A percentile compares a stretch with the other conserved stretches of the same genome.
Conservation (phyloP, 176 grass and related monocot genomes). For the Triticum urartu region DNA sequence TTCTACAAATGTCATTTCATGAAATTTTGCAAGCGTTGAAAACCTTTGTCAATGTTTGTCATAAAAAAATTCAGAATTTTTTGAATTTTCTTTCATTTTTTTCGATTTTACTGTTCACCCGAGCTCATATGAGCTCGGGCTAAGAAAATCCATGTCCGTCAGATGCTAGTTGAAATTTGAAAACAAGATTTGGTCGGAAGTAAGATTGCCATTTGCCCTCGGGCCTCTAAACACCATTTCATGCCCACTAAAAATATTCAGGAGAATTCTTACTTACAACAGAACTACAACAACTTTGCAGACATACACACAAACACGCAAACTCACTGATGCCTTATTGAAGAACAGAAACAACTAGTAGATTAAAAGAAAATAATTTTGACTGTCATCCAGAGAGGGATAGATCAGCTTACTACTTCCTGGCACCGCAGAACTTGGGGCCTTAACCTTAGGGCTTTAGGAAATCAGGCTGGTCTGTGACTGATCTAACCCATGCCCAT, state of each 20-base stretch:
- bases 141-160: too few species aligned
- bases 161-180: not conserved
- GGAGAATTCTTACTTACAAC: not conserved
- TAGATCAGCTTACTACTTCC: not conserved
- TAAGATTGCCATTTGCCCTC: not conserved
- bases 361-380: not conserved
- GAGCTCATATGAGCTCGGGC: too few species aligned
- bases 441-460: constrained; percentile 1
- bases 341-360: not conserved
- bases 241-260: constrained; percentile 9
- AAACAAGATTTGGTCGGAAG: not conserved
- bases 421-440: not conserved
- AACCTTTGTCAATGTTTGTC: too few species aligned
- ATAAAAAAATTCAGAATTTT: too few species aligned
- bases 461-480: constrained; percentile 80
- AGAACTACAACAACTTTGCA: not conserved
- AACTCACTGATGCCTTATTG: not conserved
- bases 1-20: too few species aligned
- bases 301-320: not conserved
- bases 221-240: not conserved
- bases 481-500: constrained; percentile 83
- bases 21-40: too few species aligned
- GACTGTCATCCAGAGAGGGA: too few species aligned
- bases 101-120: too few species aligned
- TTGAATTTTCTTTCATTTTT: too few species aligned